These are phyloP conservation scores for Pseudevernia furfuracea DNA, from an alignment of 495 filamentous ascomycete genomes.

Conservation along the genomic window DNA sequence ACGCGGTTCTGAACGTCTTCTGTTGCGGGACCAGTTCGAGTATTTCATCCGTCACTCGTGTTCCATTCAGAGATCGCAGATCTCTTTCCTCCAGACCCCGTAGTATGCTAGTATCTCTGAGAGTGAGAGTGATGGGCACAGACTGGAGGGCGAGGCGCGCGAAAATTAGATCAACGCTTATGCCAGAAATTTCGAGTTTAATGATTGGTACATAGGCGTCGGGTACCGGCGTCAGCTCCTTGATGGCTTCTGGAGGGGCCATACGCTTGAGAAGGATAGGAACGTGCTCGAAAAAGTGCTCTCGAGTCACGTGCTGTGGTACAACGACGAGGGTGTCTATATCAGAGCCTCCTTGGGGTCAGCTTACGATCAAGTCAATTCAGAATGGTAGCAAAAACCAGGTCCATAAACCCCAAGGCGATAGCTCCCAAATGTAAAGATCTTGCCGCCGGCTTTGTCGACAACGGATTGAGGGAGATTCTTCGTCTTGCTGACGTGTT, in stretches of 20 bases:
- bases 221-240: constrained; percentile 75
- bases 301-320: constrained; percentile 74
- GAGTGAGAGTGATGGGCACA: constrained; percentile 61
- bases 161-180: constrained; percentile 93
- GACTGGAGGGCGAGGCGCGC: constrained; percentile 64
- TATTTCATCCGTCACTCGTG: constrained; percentile 86
- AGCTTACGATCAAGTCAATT: constrained; percentile 7
- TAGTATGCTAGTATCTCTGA: constrained; percentile 76
- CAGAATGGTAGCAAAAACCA: constrained; percentile 37
- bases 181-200: constrained; percentile 81
- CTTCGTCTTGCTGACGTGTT: constrained; percentile 59
- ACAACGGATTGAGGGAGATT: constrained; percentile 67
- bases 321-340: constrained; percentile 92
- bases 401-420: constrained; percentile 89
- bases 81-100: constrained; percentile 80
- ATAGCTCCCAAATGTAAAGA: constrained; percentile 94
- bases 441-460: constrained; percentile 74
- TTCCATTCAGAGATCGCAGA: constrained; percentile 84
- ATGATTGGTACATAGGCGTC: constrained; percentile 94
- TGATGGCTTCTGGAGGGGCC: constrained; percentile 66
- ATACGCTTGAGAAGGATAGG: constrained; percentile 66
- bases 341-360: constrained; percentile 60
- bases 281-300: constrained; percentile 88
- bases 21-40: constrained; percentile 79
- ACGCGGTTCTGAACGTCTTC: constrained; percentile 76